A percentile compares a stretch with the other conserved stretches of the same genome.
Conservation (phyloP, 768 basidiomycete species). For the Sarcomyxa edulis region DNA sequence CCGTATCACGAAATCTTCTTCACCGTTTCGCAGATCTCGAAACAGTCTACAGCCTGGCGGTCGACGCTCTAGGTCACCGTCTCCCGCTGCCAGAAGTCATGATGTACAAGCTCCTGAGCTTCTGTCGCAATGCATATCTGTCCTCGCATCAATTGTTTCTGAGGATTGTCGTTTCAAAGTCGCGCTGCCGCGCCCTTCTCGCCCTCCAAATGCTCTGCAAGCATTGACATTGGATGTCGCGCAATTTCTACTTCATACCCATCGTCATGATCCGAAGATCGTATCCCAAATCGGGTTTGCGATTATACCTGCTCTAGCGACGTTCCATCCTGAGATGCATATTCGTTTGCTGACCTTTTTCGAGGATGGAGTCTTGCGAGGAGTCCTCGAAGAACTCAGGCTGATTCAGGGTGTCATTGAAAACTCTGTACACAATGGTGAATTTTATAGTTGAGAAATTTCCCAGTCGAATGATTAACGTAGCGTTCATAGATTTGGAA, state of each 20-base stretch:
- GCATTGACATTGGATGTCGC: slow-evolving; percentile 67
- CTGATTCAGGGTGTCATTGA: slow-evolving; percentile 33
- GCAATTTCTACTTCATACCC: slow-evolving; percentile 53
- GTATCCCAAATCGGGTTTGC: slow-evolving; percentile 60
- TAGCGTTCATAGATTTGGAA: not conserved
- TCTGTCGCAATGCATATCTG: slow-evolving; percentile 51
- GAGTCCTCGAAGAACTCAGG: slow-evolving; percentile 43
- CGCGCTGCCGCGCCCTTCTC: slow-evolving; percentile 49
- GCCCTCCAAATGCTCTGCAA: slow-evolving; percentile 77
- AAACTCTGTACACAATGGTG: too few species aligned
- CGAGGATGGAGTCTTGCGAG: slow-evolving; percentile 53
- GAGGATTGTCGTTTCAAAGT: slow-evolving; percentile 72
- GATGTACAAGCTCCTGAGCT: slow-evolving; percentile 41
- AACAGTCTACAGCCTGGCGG: slow-evolving; percentile 35
- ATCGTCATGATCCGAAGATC: slow-evolving; percentile 45
- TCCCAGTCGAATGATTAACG: not conserved
- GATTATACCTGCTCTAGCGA: slow-evolving; percentile 69
- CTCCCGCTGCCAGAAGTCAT: slow-evolving; percentile 26
- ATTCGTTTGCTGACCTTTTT: slow-evolving; percentile 63
- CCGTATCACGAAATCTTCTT: slow-evolving; percentile 23
- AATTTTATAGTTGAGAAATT: not conserved
- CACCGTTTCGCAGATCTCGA: slow-evolving; percentile 41
- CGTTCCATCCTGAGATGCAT: slow-evolving; percentile 61
- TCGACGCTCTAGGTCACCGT: slow-evolving; percentile 48
- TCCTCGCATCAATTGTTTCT: slow-evolving; percentile 57